Evolutionary conservation across 805 yeast species (phyloP).

Genomic region (Komagataella phaffii): DNA sequence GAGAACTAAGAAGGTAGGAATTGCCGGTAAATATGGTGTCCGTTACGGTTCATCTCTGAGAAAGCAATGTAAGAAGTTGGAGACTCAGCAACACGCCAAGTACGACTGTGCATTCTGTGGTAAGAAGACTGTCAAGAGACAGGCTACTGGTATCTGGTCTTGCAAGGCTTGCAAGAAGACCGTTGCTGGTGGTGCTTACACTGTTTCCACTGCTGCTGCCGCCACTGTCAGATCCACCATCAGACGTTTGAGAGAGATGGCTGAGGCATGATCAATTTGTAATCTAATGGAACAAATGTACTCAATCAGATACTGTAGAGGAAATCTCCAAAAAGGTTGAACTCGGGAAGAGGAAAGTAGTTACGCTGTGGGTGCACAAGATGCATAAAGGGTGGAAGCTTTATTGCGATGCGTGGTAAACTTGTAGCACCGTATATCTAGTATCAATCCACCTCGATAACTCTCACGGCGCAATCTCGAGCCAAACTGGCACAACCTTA

Average conservation of each 20-base stretch:
- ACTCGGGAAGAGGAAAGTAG: not conserved
- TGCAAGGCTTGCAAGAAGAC: slow-evolving; percentile 93
- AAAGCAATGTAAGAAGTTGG: slow-evolving; percentile 99
- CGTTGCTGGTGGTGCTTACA: slow-evolving; percentile 99
- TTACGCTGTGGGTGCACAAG: not conserved
- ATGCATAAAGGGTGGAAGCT: not conserved
- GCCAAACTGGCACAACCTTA: too few species aligned
- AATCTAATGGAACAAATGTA: not conserved
- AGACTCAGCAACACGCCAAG: slow-evolving; percentile 96
- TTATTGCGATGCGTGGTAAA: too few species aligned
- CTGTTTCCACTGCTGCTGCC: slow-evolving; percentile 98
- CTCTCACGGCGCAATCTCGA: too few species aligned
- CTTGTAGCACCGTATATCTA: too few species aligned
- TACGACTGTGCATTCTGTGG: slow-evolving; percentile 99
- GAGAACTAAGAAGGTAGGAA: slow-evolving; percentile 99
- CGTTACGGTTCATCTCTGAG: slow-evolving; percentile 99
- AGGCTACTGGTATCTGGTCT: slow-evolving; percentile 97
- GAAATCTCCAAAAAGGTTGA: not conserved
- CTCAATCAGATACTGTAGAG: not conserved
- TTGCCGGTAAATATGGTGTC: slow-evolving; percentile 99
- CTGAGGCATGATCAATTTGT: slow-evolving; percentile 76
- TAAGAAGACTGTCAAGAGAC: slow-evolving; percentile 95
- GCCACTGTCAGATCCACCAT: slow-evolving; percentile 99
- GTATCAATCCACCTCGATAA: too few species aligned
- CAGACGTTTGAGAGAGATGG: slow-evolving; percentile 99